Conservation (phyloP, 139 green algal genomes). For the Astrephomene gubernaculifera region DNA sequence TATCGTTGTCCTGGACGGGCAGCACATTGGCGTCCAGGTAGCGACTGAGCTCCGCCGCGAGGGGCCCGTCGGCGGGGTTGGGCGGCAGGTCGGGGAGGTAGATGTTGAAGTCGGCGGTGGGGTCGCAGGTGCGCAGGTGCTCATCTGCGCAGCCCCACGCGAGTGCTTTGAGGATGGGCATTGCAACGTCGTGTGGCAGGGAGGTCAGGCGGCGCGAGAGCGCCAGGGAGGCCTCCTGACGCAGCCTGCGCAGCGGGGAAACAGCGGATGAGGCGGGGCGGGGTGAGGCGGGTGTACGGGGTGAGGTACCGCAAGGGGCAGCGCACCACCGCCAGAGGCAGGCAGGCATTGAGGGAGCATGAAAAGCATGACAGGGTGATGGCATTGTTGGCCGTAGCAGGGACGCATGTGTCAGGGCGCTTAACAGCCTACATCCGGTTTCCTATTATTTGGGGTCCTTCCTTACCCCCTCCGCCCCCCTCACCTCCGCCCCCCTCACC, state of each 20-base stretch:
- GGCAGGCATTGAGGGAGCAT: too few relatives aligned
- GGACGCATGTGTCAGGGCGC: too few relatives aligned
- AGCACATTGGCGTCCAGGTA: not conserved
- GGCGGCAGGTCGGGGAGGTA: not conserved
- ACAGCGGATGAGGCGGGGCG: not conserved
- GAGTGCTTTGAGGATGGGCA: not conserved
- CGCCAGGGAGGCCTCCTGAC: not conserved
- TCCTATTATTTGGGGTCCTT: not conserved
- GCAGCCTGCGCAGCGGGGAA: not conserved
- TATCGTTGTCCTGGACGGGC: not conserved
- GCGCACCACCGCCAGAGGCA: too few relatives aligned
- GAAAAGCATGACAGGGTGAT: too few relatives aligned
- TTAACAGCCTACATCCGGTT: too few relatives aligned
- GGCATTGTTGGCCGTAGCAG: too few relatives aligned
- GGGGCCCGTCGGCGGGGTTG: not conserved
- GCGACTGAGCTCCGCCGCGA: not conserved
- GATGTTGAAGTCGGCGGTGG: not conserved
- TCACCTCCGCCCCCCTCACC: not conserved
- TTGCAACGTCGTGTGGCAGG: not conserved
- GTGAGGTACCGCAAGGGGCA: too few relatives aligned
- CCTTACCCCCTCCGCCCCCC: not conserved
- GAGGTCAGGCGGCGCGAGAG: slow-evolving; percentile 10
- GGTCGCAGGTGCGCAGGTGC: not conserved
- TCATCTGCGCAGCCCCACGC: not conserved
- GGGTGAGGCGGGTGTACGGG: not conserved